Evolutionary conservation across 345 rosid genomes (phyloP).

Genomic region (Boechera divaricarpa): DNA sequence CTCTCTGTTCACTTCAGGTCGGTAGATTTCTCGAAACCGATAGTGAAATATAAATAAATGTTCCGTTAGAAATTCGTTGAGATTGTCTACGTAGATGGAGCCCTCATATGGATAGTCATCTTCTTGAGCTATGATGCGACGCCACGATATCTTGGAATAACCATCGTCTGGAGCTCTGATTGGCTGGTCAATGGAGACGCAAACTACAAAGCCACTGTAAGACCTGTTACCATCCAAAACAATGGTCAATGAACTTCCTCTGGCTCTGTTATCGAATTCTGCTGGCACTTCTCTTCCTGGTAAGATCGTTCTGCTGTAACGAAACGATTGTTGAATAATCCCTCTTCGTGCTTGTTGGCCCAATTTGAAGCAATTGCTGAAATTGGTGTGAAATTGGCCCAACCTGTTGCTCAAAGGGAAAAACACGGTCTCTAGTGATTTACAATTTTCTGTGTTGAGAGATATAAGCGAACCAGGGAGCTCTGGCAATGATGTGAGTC

Average conservation of each 20-base stretch:
- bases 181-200: neutral
- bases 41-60: too few relatives aligned
- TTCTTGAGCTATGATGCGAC: too few relatives aligned
- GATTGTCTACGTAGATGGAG: too few relatives aligned
- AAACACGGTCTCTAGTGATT: neutral
- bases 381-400: neutral
- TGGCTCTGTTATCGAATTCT: neutral
- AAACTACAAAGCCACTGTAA: neutral
- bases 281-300: constrained; percentile 6
- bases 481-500: too few relatives aligned
- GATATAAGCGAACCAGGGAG: too few relatives aligned
- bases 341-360: neutral
- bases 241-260: neutral
- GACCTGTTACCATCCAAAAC: neutral
- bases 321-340: neutral
- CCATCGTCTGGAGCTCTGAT: too few relatives aligned
- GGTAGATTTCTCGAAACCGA: too few relatives aligned
- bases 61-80: too few relatives aligned
- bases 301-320: neutral
- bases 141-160: too few relatives aligned
- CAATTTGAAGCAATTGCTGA: neutral
- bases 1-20: too few relatives aligned
- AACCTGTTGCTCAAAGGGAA: neutral
- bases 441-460: too few relatives aligned
- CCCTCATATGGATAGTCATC: too few relatives aligned